Percentiles rank a stretch among this genome's conserved stretches.
Evolutionary conservation across 2,329 filamentous ascomycete genomes (phyloP).

Genomic region (Xylaria sp.): DNA sequence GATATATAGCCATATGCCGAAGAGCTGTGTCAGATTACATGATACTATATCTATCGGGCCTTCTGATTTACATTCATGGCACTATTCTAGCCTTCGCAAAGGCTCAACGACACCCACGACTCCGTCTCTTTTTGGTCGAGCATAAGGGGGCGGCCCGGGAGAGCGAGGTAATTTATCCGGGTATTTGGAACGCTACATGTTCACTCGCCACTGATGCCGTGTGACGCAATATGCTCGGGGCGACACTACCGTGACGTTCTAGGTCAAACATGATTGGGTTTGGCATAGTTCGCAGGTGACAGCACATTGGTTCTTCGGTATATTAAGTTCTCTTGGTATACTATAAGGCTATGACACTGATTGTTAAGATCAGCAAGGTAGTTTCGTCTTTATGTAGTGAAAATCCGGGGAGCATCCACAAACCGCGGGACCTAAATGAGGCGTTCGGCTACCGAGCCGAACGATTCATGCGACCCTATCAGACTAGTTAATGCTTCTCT

Average conservation of each 20-base stretch:
- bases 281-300: conserved; percentile 12
- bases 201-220: conserved; percentile 27
- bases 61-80: conserved; percentile 5
- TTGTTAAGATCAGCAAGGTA: conserved; percentile 18
- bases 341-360: not conserved
- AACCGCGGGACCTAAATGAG: conserved; percentile 13
- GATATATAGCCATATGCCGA: conserved; percentile 25
- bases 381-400: conserved; percentile 23
- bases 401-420: conserved; percentile 30
- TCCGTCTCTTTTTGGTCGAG: conserved; percentile 8
- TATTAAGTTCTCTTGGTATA: conserved; percentile 13
- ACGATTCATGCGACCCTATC: not conserved
- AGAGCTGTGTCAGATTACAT: conserved; percentile 9
- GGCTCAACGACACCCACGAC: not conserved
- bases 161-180: conserved; percentile 39
- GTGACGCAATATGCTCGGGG: conserved; percentile 34
- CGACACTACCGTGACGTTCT: conserved; percentile 12
- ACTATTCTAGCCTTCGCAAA: not conserved
- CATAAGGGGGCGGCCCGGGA: conserved; percentile 27
- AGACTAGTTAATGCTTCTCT: not conserved
- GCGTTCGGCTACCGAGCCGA: conserved; percentile 22
- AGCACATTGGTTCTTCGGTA: conserved; percentile 20
- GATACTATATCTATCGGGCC: conserved; percentile 30
- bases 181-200: conserved; percentile 31
- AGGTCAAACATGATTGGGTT: conserved; percentile 22